Conservation (phyloP, 2,329 filamentous ascomycete species). For the Neofusicoccum laricinum region DNA sequence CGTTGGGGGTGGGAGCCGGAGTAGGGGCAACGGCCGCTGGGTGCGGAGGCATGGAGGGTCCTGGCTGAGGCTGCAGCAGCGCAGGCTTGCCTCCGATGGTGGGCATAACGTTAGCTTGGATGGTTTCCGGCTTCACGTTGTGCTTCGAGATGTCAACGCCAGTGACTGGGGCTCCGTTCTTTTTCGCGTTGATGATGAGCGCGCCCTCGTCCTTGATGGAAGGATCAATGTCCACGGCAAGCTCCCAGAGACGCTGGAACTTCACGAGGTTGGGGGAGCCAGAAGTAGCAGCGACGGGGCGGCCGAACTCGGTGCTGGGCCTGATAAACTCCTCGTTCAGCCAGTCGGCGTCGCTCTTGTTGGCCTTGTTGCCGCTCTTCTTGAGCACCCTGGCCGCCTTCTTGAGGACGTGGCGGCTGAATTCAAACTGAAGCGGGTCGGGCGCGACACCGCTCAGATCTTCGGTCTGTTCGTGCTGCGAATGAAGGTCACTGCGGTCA, state of each 20-base stretch:
- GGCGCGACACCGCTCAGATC: not conserved
- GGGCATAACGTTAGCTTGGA: not conserved
- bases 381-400: not conserved
- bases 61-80: too few relatives aligned
- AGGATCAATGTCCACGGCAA: not conserved
- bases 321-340: not conserved
- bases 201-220: not conserved
- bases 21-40: not conserved
- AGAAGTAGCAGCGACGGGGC: not conserved
- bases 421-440: not conserved
- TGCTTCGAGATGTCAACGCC: not conserved
- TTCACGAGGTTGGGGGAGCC: not conserved
- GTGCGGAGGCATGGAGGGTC: not conserved
- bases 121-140: not conserved
- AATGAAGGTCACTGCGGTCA: not conserved
- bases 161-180: not conserved
- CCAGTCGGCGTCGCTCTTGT: not conserved
- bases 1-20: not conserved
- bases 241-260: not conserved
- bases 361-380: not conserved
- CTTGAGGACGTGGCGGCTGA: slow-evolving; percentile 3
- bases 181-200: not conserved
- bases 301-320: not conserved
- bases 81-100: not conserved
- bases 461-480: not conserved